Percentiles rank a stretch among this genome's conserved stretches.
These are phyloP conservation scores for Dacryopinax spathularia DNA, from an alignment of 768 basidiomycete species.

Conservation along the genomic window DNA sequence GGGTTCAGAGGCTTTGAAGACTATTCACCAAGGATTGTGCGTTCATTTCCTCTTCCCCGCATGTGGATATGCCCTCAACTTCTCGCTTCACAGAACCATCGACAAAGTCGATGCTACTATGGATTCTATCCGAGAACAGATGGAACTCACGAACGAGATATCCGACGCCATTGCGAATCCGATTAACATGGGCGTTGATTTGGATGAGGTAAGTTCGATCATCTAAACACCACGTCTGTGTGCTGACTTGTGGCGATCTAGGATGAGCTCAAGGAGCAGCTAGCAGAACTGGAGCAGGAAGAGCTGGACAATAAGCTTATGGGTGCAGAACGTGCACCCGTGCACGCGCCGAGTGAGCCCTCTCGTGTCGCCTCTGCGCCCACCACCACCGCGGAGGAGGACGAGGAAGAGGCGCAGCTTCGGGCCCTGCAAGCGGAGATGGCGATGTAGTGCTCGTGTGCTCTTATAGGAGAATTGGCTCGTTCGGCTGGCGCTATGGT, in stretches of 20 bases:
- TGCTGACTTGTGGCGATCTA: constrained; percentile 21
- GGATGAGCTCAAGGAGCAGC: constrained; percentile 65
- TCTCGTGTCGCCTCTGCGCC: constrained; percentile 10
- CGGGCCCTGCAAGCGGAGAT: constrained; percentile 75
- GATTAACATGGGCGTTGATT: constrained; percentile 35
- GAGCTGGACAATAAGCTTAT: constrained; percentile 69
- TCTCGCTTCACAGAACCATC: constrained; percentile 40
- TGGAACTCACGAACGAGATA: constrained; percentile 85
- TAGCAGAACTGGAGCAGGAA: constrained; percentile 80
- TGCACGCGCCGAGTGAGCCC: constrained; percentile 56
- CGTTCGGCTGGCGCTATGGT: background rate
- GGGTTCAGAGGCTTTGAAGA: constrained; percentile 74
- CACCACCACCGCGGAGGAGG: constrained; percentile 43
- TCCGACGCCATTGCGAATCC: constrained; percentile 75
- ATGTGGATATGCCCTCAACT: background rate
- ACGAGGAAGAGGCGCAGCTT: constrained; percentile 85
- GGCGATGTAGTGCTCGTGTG: constrained; percentile 42
- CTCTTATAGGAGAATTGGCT: background rate
- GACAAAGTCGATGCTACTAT: constrained; percentile 85
- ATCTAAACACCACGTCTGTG: constrained; percentile 1
- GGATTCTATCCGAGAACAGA: constrained; percentile 75
- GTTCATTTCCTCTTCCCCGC: constrained; percentile 23
- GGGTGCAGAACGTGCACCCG: constrained; percentile 78
- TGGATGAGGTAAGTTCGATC: constrained; percentile 71
- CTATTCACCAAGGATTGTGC: constrained; percentile 80